Evolutionary conservation across 2,329 filamentous ascomycete genomes (phyloP).

Genomic region (Teratosphaeria nubilosa): DNA sequence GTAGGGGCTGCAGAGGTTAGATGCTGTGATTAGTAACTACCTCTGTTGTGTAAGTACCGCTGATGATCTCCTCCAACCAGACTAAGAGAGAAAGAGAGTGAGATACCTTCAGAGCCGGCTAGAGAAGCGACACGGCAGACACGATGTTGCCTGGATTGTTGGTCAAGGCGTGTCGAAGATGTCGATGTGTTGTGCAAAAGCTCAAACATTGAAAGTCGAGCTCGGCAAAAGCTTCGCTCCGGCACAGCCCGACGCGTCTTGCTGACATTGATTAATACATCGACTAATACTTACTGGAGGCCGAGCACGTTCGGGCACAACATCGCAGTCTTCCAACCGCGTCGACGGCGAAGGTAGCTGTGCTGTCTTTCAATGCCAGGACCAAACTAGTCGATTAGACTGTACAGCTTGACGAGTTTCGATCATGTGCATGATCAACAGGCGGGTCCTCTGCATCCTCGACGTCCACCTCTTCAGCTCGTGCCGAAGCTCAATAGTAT

Average conservation of each 20-base stretch:
- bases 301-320: too few species aligned
- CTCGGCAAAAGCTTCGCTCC: background rate
- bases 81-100: background rate
- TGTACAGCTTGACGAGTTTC: too few species aligned
- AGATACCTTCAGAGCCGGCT: background rate
- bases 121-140: background rate
- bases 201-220: background rate
- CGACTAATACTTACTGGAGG: background rate
- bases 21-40: background rate
- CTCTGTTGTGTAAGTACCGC: background rate
- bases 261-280: background rate
- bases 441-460: too few species aligned
- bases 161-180: background rate
- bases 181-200: background rate
- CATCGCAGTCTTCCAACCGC: too few species aligned
- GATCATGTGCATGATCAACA: too few species aligned
- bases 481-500: too few species aligned
- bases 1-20: slow-evolving; percentile 1
- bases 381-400: too few species aligned
- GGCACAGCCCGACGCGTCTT: background rate
- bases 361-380: too few species aligned
- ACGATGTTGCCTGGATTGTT: background rate
- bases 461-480: too few species aligned
- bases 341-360: too few species aligned
- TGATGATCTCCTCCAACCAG: background rate